phyloP scores from a whole-genome alignment of 306 rosid genomes.

The Pyrus communis region DNA sequence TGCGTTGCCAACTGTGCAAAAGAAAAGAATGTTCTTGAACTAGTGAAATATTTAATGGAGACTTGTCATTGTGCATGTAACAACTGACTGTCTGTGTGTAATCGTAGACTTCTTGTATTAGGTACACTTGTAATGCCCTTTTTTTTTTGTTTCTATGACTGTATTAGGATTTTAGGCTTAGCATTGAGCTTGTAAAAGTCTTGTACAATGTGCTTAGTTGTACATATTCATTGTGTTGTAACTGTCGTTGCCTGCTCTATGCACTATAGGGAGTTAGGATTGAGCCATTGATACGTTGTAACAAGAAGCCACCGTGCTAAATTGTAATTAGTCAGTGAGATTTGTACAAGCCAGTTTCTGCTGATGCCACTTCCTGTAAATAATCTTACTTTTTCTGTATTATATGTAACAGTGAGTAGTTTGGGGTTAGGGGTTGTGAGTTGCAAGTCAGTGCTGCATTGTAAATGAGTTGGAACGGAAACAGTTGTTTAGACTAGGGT shows the following conservation, averaged over 20 bases:
- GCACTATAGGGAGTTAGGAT: conserved; percentile 3
- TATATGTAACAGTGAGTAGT: background rate
- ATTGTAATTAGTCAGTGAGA: conserved; percentile 17
- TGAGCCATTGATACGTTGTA: background rate
- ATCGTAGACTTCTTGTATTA: conserved; percentile 12
- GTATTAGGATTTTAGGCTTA: background rate
- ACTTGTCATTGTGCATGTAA: conserved; percentile 12
- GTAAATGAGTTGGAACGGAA: conserved; percentile 2
- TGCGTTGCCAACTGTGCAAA: conserved; percentile 19
- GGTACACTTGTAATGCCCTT: conserved; percentile 16
- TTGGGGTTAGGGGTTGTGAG: conserved; percentile 4
- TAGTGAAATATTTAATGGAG: background rate
- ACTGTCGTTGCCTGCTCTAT: conserved; percentile 1
- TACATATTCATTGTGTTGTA: conserved; percentile 7
- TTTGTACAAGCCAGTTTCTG: conserved; percentile 2
- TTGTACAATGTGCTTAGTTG: background rate
- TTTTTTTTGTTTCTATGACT: background rate
- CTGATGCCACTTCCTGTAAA: conserved; percentile 5
- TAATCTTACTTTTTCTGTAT: background rate
- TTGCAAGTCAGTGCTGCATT: background rate
- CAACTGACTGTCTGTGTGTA: conserved; percentile 1
- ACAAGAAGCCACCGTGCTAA: background rate
- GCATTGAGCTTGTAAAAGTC: conserved; percentile 14
- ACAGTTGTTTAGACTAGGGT: background rate
- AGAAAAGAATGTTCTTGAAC: background rate